These are phyloP conservation scores for Colletotrichum theobromicola DNA, from an alignment of 2,329 filamentous ascomycete genomes.

Conservation along the genomic window DNA sequence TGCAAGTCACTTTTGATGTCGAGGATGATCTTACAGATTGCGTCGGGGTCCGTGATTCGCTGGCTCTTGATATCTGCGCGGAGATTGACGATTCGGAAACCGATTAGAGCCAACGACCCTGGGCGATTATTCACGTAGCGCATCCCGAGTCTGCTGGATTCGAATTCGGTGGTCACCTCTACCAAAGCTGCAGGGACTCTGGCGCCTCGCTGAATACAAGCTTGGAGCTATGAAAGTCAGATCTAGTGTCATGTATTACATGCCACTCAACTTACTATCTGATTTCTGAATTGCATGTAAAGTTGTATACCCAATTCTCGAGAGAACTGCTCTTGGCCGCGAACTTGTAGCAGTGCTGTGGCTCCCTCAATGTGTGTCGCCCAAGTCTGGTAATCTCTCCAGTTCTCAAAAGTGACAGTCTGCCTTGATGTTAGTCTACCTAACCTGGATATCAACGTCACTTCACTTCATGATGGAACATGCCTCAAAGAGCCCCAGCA, in stretches of 20 bases:
- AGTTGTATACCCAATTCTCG: constrained; percentile 26
- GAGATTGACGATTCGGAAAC: constrained; percentile 25
- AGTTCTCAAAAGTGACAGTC: constrained; percentile 26
- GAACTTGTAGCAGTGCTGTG: constrained; percentile 25
- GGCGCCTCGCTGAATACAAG: constrained; percentile 25
- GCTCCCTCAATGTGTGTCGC: constrained; percentile 28
- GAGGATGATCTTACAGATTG: constrained; percentile 6
- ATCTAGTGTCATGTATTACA: neutral
- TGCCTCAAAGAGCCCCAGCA: constrained; percentile 30
- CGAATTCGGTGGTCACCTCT: neutral
- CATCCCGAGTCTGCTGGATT: neutral
- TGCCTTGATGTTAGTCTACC: neutral
- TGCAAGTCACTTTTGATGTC: neutral
- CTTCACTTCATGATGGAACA: neutral
- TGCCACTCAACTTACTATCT: constrained; percentile 25
- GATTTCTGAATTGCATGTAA: constrained; percentile 27
- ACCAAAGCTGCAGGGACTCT: constrained; percentile 14
- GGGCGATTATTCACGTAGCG: neutral
- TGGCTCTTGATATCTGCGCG: constrained; percentile 23
- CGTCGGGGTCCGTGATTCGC: constrained; percentile 6
- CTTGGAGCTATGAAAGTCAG: constrained; percentile 4
- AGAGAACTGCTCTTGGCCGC: constrained; percentile 27
- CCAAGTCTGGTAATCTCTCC: constrained; percentile 24
- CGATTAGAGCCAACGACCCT: constrained; percentile 9
- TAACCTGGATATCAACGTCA: neutral